phyloP scores from a whole-genome alignment of 225 moss, liverwort and hornwort species.

The Bryoerythrophyllum caledonicum region DNA sequence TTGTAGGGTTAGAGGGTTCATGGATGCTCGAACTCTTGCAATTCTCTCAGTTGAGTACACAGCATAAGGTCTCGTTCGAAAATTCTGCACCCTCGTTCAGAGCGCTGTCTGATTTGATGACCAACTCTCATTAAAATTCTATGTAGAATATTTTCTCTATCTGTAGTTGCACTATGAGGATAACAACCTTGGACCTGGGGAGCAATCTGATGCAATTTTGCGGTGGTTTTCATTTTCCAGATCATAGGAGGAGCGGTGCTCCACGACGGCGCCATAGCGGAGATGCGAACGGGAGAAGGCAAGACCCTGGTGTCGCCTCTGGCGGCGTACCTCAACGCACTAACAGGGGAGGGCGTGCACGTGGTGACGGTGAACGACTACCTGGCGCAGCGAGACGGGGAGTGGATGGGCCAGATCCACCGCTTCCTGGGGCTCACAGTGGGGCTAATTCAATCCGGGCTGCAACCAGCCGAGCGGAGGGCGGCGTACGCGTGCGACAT shows the following conservation, averaged over 20 bases:
- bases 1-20: too few species aligned
- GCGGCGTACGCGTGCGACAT: constrained; percentile 95
- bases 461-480: constrained; percentile 68
- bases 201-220: too few species aligned
- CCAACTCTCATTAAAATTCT: background rate
- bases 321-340: constrained; percentile 92
- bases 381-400: constrained; percentile 88
- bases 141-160: background rate
- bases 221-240: constrained; percentile 29
- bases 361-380: constrained; percentile 98
- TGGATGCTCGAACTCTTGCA: too few species aligned
- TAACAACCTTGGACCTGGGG: background rate
- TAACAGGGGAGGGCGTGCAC: constrained; percentile 90
- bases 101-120: background rate
- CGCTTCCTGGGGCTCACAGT: constrained; percentile 93
- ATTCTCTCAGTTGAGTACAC: background rate
- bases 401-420: constrained; percentile 99
- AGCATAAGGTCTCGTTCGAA: background rate
- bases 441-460: constrained; percentile 84
- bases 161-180: background rate
- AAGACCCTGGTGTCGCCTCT: constrained; percentile 95
- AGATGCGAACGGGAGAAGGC: constrained; percentile 99
- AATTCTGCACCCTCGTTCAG: background rate
- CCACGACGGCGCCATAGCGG: constrained; percentile 96
- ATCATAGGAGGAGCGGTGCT: constrained; percentile 98